Base-by-base conservation (phyloP, 2,329 filamentous ascomycete species). In the Aphanoascus verrucosus region DNA sequence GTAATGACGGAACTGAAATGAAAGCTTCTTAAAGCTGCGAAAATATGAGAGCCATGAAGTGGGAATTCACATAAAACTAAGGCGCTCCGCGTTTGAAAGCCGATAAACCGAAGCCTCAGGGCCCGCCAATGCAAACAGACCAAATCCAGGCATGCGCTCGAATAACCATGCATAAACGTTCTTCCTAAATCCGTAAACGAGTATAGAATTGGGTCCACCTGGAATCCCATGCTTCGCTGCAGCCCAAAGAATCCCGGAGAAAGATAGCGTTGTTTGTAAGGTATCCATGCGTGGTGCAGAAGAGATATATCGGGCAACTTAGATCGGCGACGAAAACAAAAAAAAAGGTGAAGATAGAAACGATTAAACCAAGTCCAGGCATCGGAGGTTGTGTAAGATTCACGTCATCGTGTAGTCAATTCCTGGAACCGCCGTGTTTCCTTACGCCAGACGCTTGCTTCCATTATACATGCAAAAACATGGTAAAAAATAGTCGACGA, bases 321-420 rank as follows among this genome's bases (percentile, higher is more conserved):
- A 44, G 7, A 42, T 9, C 12, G 15, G 20, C 17, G 1, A 41
- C 3, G 31, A 42, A 20, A 15, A 34, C 14, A 32, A 58, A 61
- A 64, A 61, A 56, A 60, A 60, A 62, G 63, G 60, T 55, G 54
- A 61, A 58, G 55, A 60, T 57, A 52, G 59, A 32, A 60, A 57
- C 57, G 58, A 56, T 59, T 55, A 43, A 59, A 55, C 59, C 55
- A 58, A 54, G 50, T 41, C 8, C 15, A 41, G 32, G 17, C 38
- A 42, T n/a, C 37, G 19, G 12, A 17, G 5, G 37, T 31, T 17
- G 47, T 20, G 45, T 65, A 63, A 37, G 64, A 65, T 64, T 68
- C 67, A 63, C 66, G 68, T 69, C 67, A 68, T 69, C 62, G 64
- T 69, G 62, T 68, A 68, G 63, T 64, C 61, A 67, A 68, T 66